These are phyloP conservation scores for Sporothrix luriei DNA, from an alignment of 2,329 filamentous ascomycete species.

Conservation along the genomic window DNA sequence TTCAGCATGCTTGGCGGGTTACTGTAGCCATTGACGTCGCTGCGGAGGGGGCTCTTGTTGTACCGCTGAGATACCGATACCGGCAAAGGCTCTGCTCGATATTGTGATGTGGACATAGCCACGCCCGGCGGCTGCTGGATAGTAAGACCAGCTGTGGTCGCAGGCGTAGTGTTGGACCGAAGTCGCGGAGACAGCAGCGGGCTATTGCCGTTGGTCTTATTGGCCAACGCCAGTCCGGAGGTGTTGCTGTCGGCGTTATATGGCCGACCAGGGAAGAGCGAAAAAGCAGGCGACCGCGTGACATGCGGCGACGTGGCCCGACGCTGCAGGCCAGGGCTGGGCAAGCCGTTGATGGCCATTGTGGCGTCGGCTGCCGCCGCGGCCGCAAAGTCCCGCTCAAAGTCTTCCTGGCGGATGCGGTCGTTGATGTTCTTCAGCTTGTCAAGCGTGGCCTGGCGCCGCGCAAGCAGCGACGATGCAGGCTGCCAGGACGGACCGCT, in stretches of 20 bases:
- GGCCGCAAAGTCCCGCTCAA: slow-evolving; percentile 28
- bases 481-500: slow-evolving; percentile 34
- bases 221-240: slow-evolving; percentile 1
- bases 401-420: slow-evolving; percentile 45
- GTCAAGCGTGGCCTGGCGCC: slow-evolving; percentile 62
- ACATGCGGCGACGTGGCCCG: slow-evolving; percentile 56
- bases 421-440: slow-evolving; percentile 59
- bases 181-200: slow-evolving; percentile 45
- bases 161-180: slow-evolving; percentile 57
- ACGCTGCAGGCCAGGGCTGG: slow-evolving; percentile 40
- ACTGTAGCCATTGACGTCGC: slow-evolving; percentile 13
- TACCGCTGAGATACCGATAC: slow-evolving; percentile 1
- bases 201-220: slow-evolving; percentile 21
- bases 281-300: slow-evolving; percentile 50
- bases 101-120: background rate
- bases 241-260: slow-evolving; percentile 27
- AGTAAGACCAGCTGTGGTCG: slow-evolving; percentile 4
- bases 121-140: background rate
- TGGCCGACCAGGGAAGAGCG: slow-evolving; percentile 50
- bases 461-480: slow-evolving; percentile 53
- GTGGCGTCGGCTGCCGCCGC: slow-evolving; percentile 8
- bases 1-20: slow-evolving; percentile 35
- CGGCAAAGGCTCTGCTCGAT: background rate
- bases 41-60: slow-evolving; percentile 33
- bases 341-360: background rate